Conservation (phyloP, 2,329 filamentous ascomycete genomes). For the Blastomyces emzantsi region DNA sequence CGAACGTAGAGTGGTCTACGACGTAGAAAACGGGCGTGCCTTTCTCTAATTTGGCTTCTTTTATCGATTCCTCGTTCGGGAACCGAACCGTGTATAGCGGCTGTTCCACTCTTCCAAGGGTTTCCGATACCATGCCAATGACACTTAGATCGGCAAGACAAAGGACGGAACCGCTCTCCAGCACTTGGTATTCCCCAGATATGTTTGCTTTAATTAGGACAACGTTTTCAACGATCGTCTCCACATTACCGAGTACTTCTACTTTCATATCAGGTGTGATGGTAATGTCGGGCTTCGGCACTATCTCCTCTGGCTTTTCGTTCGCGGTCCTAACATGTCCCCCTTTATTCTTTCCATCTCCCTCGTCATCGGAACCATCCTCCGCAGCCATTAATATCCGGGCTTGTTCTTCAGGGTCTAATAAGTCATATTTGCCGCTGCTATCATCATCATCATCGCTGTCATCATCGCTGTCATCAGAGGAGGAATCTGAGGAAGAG, state of each 20-base stretch:
- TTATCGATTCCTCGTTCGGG: constrained; percentile 57
- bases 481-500: constrained; percentile 51
- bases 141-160: constrained; percentile 67
- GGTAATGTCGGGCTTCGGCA: constrained; percentile 67
- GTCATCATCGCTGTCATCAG: constrained; percentile 50
- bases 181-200: constrained; percentile 72
- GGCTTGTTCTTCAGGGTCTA: constrained; percentile 74
- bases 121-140: constrained; percentile 74
- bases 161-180: constrained; percentile 75
- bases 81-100: constrained; percentile 81
- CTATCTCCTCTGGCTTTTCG: constrained; percentile 55
- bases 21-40: constrained; percentile 73
- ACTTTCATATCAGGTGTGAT: constrained; percentile 71
- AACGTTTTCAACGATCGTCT: constrained; percentile 69
- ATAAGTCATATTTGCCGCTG: constrained; percentile 53
- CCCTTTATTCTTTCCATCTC: constrained; percentile 35
- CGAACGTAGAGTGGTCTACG: constrained; percentile 65
- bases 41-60: constrained; percentile 55
- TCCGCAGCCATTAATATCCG: constrained; percentile 78
- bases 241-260: constrained; percentile 62
- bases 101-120: constrained; percentile 73
- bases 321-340: constrained; percentile 68
- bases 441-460: constrained; percentile 37
- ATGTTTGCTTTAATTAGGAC: constrained; percentile 69
- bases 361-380: constrained; percentile 69